Base-by-base conservation (phyloP, 306 rosid species). In the Mucuna pruriens region DNA sequence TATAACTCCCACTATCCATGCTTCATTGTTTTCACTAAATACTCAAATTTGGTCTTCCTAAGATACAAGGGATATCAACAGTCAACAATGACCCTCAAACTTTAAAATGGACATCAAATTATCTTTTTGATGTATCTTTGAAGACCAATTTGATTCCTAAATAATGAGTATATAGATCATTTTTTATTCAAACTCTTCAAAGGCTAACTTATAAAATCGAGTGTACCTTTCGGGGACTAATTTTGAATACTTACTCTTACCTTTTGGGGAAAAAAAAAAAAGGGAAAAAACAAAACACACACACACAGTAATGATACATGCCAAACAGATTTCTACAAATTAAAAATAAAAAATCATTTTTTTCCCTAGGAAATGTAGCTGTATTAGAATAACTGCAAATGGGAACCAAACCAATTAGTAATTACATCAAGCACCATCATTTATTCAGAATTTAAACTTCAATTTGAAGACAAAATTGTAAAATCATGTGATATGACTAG, bases 71-170 rank as follows among this genome's bases (percentile, higher is more conserved):
- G 33, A 52, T 34, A 51, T 33, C 48, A 73, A 19, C 52, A 20
- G 33, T 33, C 48, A 73, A 19, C 52, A 20, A 17, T 48, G 29
- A 12, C 19, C 40, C 45, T 38, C 42, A 52, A 16, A 67, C 36
- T 23, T 73, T 51, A 72, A 71, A 46, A 16, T 49, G 2, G 12
- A 10, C 6, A n/a, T 51, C 42, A 7, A 8, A 6, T 78, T 38
- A 9, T 34, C 45, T 8, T n/a, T 1, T n/a, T 11, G 16, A 20
- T 48, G 58, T 20, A 77, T 12, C 64, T 49, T 22, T 78, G 29
- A 19, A 66, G 19, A 66, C 71, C 66, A 51, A 70, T 17, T 57
- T 79, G 51, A 31, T 42, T 44, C 44, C 49, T n/a, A 23, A 69
- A 26, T 29, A 40, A 2, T 25, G 42, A 12, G 33, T 0, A 60